Percentiles rank a stretch among this genome's conserved stretches.
These are phyloP conservation scores for Salix brachista DNA, from an alignment of 345 rosid species.

Conservation along the genomic window DNA sequence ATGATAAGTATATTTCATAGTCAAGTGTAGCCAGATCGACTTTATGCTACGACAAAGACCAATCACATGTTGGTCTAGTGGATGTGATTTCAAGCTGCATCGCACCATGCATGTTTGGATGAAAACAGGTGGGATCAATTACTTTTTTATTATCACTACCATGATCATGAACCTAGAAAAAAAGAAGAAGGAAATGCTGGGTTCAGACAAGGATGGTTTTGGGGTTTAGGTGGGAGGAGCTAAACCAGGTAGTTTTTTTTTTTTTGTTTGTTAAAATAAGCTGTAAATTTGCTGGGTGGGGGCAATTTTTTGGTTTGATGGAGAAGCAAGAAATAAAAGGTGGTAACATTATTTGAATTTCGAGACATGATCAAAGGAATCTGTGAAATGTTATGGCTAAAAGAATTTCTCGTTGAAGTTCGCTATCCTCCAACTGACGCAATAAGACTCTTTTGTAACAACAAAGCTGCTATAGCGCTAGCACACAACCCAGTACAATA, in stretches of 20 bases:
- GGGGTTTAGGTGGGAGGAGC: constrained; percentile 4
- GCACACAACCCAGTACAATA: too few relatives aligned
- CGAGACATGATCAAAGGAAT: too few relatives aligned
- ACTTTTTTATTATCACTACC: background rate
- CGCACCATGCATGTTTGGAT: constrained; percentile 10
- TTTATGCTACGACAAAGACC: constrained; percentile 26
- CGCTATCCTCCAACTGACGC: too few relatives aligned
- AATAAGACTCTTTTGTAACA: too few relatives aligned
- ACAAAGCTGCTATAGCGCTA: too few relatives aligned
- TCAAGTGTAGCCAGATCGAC: constrained; percentile 30
- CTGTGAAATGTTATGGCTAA: too few relatives aligned
- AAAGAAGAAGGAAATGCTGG: background rate
- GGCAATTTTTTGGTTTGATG: too few relatives aligned
- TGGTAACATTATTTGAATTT: too few relatives aligned
- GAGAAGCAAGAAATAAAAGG: too few relatives aligned
- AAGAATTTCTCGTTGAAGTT: too few relatives aligned
- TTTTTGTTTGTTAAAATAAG: too few relatives aligned
- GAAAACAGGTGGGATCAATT: background rate
- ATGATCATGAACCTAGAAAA: background rate
- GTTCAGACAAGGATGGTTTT: constrained; percentile 13
- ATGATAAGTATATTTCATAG: background rate
- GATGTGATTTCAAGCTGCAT: constrained; percentile 20
- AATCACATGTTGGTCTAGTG: constrained; percentile 20
- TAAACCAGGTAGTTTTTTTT: background rate
- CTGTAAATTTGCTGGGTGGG: too few relatives aligned